These are phyloP conservation scores for Leishmania lainsoni DNA, from an alignment of 208 protist genomes.

Conservation along the genomic window DNA sequence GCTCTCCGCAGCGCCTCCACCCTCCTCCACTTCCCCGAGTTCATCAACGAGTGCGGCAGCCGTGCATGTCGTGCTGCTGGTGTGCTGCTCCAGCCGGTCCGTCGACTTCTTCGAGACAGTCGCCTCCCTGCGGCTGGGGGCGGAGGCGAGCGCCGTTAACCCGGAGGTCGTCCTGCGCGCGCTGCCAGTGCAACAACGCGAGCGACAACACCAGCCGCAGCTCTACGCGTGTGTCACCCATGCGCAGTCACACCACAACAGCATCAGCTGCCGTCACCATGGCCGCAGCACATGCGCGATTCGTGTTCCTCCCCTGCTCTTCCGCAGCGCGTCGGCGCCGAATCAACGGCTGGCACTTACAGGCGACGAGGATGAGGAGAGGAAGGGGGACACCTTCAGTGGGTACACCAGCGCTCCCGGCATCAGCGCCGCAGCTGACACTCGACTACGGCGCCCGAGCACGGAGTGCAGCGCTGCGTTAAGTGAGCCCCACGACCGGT, in stretches of 20 bases:
- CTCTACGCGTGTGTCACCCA: not conserved
- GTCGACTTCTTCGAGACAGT: constrained; percentile 74
- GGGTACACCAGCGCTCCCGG: not conserved
- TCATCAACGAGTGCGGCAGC: not conserved
- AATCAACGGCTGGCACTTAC: not conserved
- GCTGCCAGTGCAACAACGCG: constrained; percentile 32
- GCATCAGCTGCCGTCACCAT: not conserved
- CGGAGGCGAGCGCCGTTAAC: constrained; percentile 59
- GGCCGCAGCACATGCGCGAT: not conserved
- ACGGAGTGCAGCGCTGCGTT: not conserved
- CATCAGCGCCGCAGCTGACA: not conserved
- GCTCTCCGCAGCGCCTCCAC: constrained; percentile 13
- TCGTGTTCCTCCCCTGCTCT: not conserved
- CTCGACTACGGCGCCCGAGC: not conserved
- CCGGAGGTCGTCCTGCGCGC: constrained; percentile 36
- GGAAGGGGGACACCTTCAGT: not conserved
- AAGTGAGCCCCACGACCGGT: not conserved
- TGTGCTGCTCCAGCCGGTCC: constrained; percentile 74
- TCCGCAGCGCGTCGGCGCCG: constrained; percentile 31
- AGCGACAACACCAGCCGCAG: constrained; percentile 9
- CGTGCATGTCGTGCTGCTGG: constrained; percentile 28
- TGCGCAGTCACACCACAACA: not conserved
- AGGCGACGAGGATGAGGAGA: not conserved
- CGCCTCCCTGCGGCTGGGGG: constrained; percentile 67
- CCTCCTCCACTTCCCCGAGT: constrained; percentile 1